These are phyloP conservation scores for Hypoxylon cercidicola DNA, from an alignment of 495 filamentous ascomycete genomes.

Conservation along the genomic window DNA sequence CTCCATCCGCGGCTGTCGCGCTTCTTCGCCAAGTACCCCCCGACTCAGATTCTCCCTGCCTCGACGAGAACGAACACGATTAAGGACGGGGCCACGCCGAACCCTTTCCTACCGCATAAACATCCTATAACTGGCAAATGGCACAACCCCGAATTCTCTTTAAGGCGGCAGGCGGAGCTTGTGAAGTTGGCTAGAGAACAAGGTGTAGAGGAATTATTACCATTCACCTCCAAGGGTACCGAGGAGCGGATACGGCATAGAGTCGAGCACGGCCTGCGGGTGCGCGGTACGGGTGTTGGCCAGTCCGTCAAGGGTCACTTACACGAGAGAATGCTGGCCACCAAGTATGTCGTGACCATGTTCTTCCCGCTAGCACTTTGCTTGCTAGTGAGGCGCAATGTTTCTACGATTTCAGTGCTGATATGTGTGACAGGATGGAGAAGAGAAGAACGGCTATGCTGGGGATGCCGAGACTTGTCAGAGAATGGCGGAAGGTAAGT, in stretches of 20 bases:
- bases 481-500: conserved; percentile 91
- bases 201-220: conserved; percentile 85
- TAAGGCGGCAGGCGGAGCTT: conserved; percentile 89
- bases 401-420: conserved; percentile 24
- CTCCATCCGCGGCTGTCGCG: conserved; percentile 79
- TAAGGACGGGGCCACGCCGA: conserved; percentile 60
- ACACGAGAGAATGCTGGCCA: conserved; percentile 88
- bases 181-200: conserved; percentile 85
- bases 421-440: conserved; percentile 71
- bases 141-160: conserved; percentile 81
- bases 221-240: conserved; percentile 78
- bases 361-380: neutral
- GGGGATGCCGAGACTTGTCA: conserved; percentile 89
- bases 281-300: conserved; percentile 93
- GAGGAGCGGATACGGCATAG: conserved; percentile 71
- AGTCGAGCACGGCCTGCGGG: conserved; percentile 76
- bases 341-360: conserved; percentile 62
- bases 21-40: conserved; percentile 92
- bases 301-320: conserved; percentile 93
- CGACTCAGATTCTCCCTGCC: conserved; percentile 62
- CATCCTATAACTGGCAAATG: conserved; percentile 78
- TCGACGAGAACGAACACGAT: conserved; percentile 46
- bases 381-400: neutral
- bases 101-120: conserved; percentile 80
- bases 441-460: conserved; percentile 90